These are phyloP conservation scores for Wickerhamiella kurtzmanii DNA, from an alignment of 805 yeast species.

Conservation along the genomic window DNA sequence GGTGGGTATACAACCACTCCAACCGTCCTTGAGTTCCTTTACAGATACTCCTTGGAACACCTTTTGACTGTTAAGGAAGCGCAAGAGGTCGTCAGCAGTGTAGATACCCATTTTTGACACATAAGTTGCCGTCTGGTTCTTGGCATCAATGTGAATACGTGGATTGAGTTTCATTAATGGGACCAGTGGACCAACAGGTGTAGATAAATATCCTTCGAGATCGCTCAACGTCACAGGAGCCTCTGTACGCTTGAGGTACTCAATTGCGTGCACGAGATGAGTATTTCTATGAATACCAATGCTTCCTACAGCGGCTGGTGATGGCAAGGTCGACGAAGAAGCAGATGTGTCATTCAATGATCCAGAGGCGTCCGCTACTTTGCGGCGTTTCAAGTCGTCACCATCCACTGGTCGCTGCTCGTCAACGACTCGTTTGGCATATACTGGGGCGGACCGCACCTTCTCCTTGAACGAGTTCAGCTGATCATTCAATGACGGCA, in stretches of 20 bases:
- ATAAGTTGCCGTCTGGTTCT: constrained; percentile 59
- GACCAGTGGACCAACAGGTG: constrained; percentile 50
- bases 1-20: constrained; percentile 79
- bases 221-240: constrained; percentile 54
- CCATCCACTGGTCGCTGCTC: constrained; percentile 6
- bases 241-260: constrained; percentile 60
- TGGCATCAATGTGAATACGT: constrained; percentile 55
- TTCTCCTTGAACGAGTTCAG: constrained; percentile 52
- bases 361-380: background rate
- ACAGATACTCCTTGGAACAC: constrained; percentile 82
- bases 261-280: constrained; percentile 80
- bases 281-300: constrained; percentile 60
- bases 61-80: constrained; percentile 61
- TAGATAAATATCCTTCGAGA: constrained; percentile 51
- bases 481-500: constrained; percentile 38
- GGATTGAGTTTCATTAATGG: constrained; percentile 64
- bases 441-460: constrained; percentile 43
- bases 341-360: constrained; percentile 14
- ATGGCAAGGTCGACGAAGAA: constrained; percentile 3
- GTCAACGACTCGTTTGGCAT: constrained; percentile 24
- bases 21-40: constrained; percentile 73
- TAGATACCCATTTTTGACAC: constrained; percentile 81
- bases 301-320: constrained; percentile 27
- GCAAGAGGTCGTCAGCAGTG: constrained; percentile 61
- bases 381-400: background rate